phyloP scores from a whole-genome alignment of 768 basidiomycete species.

The Steccherinum ochraceum region DNA sequence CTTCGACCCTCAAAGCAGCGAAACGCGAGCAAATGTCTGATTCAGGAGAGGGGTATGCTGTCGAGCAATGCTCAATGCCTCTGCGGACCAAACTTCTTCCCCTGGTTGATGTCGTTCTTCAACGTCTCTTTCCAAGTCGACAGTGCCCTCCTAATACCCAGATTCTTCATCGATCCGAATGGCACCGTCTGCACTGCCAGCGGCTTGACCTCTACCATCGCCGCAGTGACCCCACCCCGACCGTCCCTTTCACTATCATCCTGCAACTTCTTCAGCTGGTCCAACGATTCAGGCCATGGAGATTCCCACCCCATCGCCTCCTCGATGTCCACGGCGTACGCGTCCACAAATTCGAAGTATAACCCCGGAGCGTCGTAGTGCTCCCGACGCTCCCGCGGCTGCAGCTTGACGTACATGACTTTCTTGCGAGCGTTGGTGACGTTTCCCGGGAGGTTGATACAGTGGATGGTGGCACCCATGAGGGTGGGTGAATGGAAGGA shows the following conservation, averaged over 20 bases:
- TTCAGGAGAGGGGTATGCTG: no score
- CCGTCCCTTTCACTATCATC: constrained; percentile 20
- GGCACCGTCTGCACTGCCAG: constrained; percentile 27
- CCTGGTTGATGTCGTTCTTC: constrained; percentile 13
- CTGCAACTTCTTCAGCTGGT: constrained; percentile 15
- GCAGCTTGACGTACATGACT: constrained; percentile 14
- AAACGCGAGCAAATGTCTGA: no score
- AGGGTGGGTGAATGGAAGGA: constrained; percentile 22
- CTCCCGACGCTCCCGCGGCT: constrained; percentile 14
- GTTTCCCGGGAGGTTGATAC: constrained; percentile 21
- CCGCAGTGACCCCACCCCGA: constrained; percentile 20
- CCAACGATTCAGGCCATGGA: constrained; percentile 22
- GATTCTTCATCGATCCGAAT: constrained; percentile 24
- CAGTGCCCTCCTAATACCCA: constrained; percentile 6
- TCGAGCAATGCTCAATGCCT: no score
- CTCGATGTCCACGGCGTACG: constrained; percentile 15
- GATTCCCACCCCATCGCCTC: constrained; percentile 12
- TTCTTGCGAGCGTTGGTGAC: constrained; percentile 17
- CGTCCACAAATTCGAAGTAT: constrained; percentile 23
- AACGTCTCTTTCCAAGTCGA: constrained; percentile 16
- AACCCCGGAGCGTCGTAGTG: constrained; percentile 19
- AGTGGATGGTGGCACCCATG: constrained; percentile 26
- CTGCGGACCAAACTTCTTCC: constrained; percentile 13
- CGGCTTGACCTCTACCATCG: constrained; percentile 24
- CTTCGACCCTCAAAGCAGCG: no score